These are phyloP conservation scores for Myxozyma nipponensis DNA, from an alignment of 805 yeast species.

Conservation along the genomic window DNA sequence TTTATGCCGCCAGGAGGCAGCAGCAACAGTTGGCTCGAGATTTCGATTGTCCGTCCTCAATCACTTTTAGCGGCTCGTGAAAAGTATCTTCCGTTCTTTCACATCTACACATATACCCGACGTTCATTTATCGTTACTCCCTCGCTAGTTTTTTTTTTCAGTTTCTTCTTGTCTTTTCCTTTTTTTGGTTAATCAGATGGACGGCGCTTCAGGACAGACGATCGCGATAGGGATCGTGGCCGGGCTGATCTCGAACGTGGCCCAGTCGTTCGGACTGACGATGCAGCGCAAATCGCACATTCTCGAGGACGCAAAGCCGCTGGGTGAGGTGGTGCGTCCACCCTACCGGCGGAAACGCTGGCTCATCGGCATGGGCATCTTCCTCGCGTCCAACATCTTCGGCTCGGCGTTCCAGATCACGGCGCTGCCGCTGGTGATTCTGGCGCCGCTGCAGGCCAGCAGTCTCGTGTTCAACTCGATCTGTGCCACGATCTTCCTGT, in stretches of 20 bases:
- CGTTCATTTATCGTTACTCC: no score
- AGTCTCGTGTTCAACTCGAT: constrained; percentile 85
- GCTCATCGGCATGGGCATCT: constrained; percentile 69
- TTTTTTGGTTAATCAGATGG: constrained; percentile 8
- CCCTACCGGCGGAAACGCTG: constrained; percentile 51
- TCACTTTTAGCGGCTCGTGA: no score
- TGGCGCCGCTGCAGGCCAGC: constrained; percentile 74
- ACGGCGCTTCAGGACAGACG: constrained; percentile 27
- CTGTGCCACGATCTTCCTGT: constrained; percentile 61
- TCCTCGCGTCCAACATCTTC: constrained; percentile 66
- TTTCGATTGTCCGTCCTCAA: no score
- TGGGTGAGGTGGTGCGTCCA: constrained; percentile 35
- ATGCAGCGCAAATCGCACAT: constrained; percentile 76
- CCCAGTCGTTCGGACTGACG: constrained; percentile 78
- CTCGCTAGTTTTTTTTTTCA: not conserved
- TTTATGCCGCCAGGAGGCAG: no score
- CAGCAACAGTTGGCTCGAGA: no score
- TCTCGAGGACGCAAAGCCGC: constrained; percentile 39
- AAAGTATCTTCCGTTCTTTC: no score
- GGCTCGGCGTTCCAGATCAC: constrained; percentile 83
- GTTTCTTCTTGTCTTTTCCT: no score
- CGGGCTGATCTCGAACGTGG: constrained; percentile 65
- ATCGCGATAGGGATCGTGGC: constrained; percentile 36
- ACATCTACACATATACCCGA: no score
- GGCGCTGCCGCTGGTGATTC: constrained; percentile 71